These are phyloP conservation scores for Albatrellus ellisii DNA, from an alignment of 768 basidiomycete species.

Conservation along the genomic window DNA sequence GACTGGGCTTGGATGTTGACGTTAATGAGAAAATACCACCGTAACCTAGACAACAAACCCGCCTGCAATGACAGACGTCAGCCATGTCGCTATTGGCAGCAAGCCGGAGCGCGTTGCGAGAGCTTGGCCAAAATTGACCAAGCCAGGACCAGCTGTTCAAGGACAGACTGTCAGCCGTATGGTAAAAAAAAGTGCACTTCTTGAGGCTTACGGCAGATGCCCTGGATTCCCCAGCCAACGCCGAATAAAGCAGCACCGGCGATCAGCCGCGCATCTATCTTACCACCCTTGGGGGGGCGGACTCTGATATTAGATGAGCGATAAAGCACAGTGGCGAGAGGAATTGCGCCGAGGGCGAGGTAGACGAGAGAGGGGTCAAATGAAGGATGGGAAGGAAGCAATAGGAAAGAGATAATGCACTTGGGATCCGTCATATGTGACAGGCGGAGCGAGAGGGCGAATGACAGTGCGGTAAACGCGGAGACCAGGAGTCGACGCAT, in stretches of 20 bases:
- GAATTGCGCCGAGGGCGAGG: slow-evolving; percentile 39
- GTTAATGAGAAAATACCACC: no score
- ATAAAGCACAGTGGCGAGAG: slow-evolving; percentile 32
- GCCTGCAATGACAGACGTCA: slow-evolving; percentile 20
- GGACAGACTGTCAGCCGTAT: slow-evolving; percentile 1
- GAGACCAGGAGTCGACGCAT: slow-evolving; percentile 20
- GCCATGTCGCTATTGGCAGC: slow-evolving; percentile 26
- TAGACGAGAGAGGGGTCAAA: slow-evolving; percentile 47
- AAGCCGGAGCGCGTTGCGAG: slow-evolving; percentile 23
- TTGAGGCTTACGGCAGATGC: slow-evolving; percentile 43
- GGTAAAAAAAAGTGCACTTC: neutral
- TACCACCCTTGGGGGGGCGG: slow-evolving; percentile 23
- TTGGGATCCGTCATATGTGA: slow-evolving; percentile 37
- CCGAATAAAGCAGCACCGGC: slow-evolving; percentile 44
- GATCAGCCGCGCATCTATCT: slow-evolving; percentile 33
- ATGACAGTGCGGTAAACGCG: slow-evolving; percentile 32
- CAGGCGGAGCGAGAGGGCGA: slow-evolving; percentile 39
- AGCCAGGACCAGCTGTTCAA: slow-evolving; percentile 41
- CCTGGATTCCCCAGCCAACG: slow-evolving; percentile 46
- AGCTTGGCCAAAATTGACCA: slow-evolving; percentile 45
- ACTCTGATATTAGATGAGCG: slow-evolving; percentile 24
- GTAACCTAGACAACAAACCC: slow-evolving; percentile 15
- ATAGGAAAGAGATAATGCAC: slow-evolving; percentile 38
- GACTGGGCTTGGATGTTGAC: no score
- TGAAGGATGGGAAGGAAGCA: slow-evolving; percentile 32